Evolutionary conservation across 2,329 filamentous ascomycete species (phyloP).

Genomic region (Neonectria neomacrospora): DNA sequence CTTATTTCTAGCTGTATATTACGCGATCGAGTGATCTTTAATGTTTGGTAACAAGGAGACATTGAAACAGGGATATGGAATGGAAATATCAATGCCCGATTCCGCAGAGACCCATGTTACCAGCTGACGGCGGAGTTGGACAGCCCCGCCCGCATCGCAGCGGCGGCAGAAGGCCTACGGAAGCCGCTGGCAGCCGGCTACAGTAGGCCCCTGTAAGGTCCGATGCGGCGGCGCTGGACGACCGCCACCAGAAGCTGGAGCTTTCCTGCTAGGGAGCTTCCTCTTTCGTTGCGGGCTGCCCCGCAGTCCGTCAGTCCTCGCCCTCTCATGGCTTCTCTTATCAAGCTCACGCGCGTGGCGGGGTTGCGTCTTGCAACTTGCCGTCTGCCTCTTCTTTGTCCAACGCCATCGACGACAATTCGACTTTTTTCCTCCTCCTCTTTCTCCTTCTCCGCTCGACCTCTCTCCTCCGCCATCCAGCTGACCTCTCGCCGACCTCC

Average conservation of each 20-base stretch:
- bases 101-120: neutral
- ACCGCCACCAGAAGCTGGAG: conserved; percentile 22
- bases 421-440: neutral
- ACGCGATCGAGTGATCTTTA: neutral
- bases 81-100: neutral
- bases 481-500: conserved; percentile 1
- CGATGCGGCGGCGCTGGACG: conserved; percentile 13
- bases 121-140: neutral
- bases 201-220: conserved; percentile 26
- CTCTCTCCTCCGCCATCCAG: neutral
- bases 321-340: conserved; percentile 24
- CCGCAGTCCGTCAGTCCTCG: conserved; percentile 8
- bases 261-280: conserved; percentile 33
- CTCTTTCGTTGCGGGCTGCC: conserved; percentile 32
- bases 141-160: too few species aligned
- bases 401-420: neutral
- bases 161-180: conserved; percentile 19
- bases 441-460: neutral
- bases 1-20: neutral
- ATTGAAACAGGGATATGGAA: neutral
- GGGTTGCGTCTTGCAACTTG: conserved; percentile 21
- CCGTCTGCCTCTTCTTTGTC: conserved; percentile 6
- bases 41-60: too few species aligned
- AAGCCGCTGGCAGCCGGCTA: conserved; percentile 41
- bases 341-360: conserved; percentile 30